phyloP scores from a whole-genome alignment of 1,284 basidiomycete genomes.

The Crepidotus sp. region DNA sequence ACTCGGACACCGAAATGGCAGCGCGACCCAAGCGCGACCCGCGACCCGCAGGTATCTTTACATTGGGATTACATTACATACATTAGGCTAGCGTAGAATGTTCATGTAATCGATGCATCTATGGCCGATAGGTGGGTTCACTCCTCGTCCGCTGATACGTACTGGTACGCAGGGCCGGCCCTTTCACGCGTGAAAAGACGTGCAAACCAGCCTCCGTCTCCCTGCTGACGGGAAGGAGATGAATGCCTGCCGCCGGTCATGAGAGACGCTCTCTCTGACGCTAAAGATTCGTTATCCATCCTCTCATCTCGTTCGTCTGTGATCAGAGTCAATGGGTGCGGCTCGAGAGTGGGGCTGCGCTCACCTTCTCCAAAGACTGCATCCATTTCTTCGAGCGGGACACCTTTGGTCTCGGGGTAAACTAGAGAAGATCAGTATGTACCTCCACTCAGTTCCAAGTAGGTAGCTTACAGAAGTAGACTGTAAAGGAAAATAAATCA shows the following conservation, averaged over 20 bases:
- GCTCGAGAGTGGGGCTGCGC: conserved; percentile 2
- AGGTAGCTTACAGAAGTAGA: conserved; percentile 58
- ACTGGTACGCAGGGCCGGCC: conserved; percentile 40
- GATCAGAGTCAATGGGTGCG: conserved; percentile 17
- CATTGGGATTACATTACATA: background rate
- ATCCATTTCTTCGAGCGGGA: conserved; percentile 79
- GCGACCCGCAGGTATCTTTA: too few relatives aligned
- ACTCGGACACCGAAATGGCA: too few relatives aligned
- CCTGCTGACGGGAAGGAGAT: conserved; percentile 18
- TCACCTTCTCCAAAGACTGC: conserved; percentile 74
- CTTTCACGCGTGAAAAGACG: conserved; percentile 43
- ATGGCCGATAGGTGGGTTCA: background rate
- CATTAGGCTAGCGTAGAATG: conserved; percentile 4
- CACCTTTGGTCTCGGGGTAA: conserved; percentile 76
- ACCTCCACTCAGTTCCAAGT: conserved; percentile 3
- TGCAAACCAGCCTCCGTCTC: conserved; percentile 37
- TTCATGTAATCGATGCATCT: background rate
- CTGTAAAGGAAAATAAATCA: conserved; percentile 20
- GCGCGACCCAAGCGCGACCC: too few relatives aligned
- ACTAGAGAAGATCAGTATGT: conserved; percentile 33
- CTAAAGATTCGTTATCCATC: conserved; percentile 56
- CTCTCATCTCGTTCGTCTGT: conserved; percentile 54
- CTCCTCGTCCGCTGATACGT: conserved; percentile 38
- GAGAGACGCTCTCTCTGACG: conserved; percentile 48
- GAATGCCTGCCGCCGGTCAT: conserved; percentile 1